phyloP scores from a whole-genome alignment of 495 filamentous ascomycete genomes.

The Halenospora varia region DNA sequence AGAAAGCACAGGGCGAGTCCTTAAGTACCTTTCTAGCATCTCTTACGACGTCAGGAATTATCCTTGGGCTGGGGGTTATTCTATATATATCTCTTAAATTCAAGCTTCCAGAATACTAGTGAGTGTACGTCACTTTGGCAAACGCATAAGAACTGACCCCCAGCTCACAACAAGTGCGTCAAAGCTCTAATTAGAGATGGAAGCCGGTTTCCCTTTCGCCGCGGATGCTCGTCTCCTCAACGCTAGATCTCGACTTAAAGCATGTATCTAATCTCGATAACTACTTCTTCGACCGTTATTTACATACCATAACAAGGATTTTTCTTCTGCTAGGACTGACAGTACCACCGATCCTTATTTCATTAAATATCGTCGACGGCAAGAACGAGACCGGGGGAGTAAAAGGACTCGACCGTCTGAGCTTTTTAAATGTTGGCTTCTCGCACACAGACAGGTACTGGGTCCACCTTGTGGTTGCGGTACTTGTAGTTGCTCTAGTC shows the following conservation, averaged over 20 bases:
- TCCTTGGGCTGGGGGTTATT: constrained; percentile 9
- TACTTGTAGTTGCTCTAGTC: constrained; percentile 57
- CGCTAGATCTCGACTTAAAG: constrained; percentile 6
- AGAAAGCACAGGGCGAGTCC: constrained; percentile 27
- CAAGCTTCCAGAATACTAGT: constrained; percentile 5
- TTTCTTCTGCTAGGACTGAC: constrained; percentile 63
- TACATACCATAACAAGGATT: constrained; percentile 72
- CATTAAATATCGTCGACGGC: constrained; percentile 57
- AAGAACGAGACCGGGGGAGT: constrained; percentile 39
- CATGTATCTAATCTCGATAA: constrained; percentile 44
- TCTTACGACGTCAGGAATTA: constrained; percentile 40
- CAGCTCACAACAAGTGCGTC: no score
- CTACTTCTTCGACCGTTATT: constrained; percentile 76
- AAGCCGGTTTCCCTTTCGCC: constrained; percentile 35
- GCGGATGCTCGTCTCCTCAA: constrained; percentile 64
- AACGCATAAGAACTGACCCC: neutral
- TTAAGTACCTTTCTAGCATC: constrained; percentile 55
- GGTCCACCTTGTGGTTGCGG: constrained; percentile 65
- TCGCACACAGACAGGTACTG: constrained; percentile 59
- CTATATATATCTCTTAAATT: constrained; percentile 7
- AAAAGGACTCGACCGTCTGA: constrained; percentile 57
- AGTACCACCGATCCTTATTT: constrained; percentile 64
- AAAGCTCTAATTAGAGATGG: neutral
- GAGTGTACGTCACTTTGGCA: neutral
- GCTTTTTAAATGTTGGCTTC: constrained; percentile 62